phyloP scores from a whole-genome alignment of 2,329 filamentous ascomycete species.

The Pseudocercospora fuligena region DNA sequence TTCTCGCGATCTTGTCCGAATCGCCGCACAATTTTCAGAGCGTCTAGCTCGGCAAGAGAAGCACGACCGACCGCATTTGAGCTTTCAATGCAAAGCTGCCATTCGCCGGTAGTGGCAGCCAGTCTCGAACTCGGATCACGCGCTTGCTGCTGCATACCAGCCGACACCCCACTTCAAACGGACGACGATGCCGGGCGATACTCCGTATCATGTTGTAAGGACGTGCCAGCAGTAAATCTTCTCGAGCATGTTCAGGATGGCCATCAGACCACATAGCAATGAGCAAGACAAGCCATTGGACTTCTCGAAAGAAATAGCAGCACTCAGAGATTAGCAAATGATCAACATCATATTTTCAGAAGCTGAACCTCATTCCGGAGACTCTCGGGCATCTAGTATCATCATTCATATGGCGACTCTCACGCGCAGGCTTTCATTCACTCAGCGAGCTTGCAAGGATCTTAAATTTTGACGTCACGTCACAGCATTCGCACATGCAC shows the following conservation, averaged over 20 bases:
- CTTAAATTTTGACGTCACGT: background rate
- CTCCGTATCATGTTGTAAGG: background rate
- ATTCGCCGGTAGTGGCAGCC: too few relatives aligned
- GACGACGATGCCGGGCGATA: background rate
- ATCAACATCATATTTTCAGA: background rate
- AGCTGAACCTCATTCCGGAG: background rate
- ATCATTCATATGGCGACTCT: background rate
- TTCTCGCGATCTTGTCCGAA: background rate
- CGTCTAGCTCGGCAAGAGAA: too few relatives aligned
- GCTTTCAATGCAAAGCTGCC: too few relatives aligned
- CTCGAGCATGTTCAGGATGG: background rate
- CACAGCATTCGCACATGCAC: background rate
- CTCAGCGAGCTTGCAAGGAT: background rate
- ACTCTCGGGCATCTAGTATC: background rate
- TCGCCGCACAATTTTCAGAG: too few relatives aligned
- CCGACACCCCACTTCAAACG: background rate
- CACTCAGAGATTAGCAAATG: background rate
- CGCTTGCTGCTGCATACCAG: too few relatives aligned
- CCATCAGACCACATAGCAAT: background rate
- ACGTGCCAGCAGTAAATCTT: background rate
- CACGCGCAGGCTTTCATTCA: background rate
- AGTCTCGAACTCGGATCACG: too few relatives aligned
- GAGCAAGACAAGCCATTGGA: background rate
- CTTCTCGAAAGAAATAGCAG: background rate
- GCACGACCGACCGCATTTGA: too few relatives aligned